These are phyloP conservation scores for Hymenoscyphus linearis DNA, from an alignment of 2,329 filamentous ascomycete genomes.

Conservation along the genomic window DNA sequence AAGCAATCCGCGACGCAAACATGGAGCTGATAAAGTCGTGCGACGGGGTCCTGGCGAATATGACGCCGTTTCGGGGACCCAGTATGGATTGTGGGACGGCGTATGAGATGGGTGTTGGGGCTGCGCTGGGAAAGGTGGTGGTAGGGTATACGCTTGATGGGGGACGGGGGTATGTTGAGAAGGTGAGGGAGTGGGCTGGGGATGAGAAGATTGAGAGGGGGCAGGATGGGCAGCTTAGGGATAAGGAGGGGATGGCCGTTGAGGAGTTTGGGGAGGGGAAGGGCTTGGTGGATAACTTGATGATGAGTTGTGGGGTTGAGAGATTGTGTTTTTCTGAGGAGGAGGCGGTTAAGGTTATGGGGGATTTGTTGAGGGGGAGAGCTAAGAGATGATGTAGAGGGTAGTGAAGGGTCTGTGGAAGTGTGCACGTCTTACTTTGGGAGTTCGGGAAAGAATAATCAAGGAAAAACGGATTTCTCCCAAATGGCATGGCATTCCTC, in stretches of 20 bases:
- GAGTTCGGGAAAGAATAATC: neutral
- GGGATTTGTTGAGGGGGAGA: slow-evolving; percentile 11
- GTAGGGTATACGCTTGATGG: slow-evolving; percentile 20
- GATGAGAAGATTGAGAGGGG: slow-evolving; percentile 11
- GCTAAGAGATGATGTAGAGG: neutral
- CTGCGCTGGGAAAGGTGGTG: slow-evolving; percentile 21
- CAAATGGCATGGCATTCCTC: too few species aligned
- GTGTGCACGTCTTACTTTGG: neutral
- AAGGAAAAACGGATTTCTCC: neutral
- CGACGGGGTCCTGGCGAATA: slow-evolving; percentile 24
- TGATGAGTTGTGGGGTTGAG: slow-evolving; percentile 22
- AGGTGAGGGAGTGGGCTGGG: slow-evolving; percentile 9
- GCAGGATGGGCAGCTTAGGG: slow-evolving; percentile 22
- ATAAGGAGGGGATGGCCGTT: slow-evolving; percentile 30
- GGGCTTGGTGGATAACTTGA: slow-evolving; percentile 30
- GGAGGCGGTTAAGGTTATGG: slow-evolving; percentile 17
- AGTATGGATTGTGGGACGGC: slow-evolving; percentile 26
- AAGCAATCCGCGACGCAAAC: slow-evolving; percentile 21
- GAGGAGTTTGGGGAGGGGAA: slow-evolving; percentile 41
- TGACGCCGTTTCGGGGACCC: slow-evolving; percentile 24
- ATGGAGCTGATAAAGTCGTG: slow-evolving; percentile 20
- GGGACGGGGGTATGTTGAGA: slow-evolving; percentile 17
- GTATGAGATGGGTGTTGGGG: slow-evolving; percentile 26
- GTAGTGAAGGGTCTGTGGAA: neutral
- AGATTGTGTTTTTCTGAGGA: slow-evolving; percentile 19